Percentiles rank a stretch among this genome's conserved stretches.
These are phyloP conservation scores for Xylaria sp. DNA, from an alignment of 2,329 filamentous ascomycete genomes.

Conservation along the genomic window DNA sequence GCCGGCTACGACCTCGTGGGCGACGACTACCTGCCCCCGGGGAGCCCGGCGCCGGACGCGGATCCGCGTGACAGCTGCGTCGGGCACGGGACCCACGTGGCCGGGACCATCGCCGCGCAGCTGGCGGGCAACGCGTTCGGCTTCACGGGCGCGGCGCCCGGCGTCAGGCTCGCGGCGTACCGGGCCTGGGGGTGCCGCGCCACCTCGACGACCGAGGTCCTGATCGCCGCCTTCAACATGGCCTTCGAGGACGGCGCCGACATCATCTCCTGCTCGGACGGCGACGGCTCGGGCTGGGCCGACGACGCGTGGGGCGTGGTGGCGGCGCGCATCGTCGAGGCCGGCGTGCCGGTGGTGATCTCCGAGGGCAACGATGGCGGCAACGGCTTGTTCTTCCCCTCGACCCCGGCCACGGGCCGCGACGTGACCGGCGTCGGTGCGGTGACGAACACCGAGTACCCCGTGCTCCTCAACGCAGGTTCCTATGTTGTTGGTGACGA, in stretches of 20 bases:
- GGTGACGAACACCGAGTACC: neutral
- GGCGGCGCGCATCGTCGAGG: conserved; percentile 9
- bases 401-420: neutral
- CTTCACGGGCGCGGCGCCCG: conserved; percentile 45
- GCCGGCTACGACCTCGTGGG: conserved; percentile 4
- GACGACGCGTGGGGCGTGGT: conserved; percentile 9
- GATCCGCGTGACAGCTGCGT: neutral
- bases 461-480: neutral
- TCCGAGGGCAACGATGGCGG: conserved; percentile 14
- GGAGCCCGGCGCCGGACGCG: neutral
- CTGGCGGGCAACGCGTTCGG: conserved; percentile 36
- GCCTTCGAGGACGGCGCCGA: conserved; percentile 43
- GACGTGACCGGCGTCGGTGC: neutral
- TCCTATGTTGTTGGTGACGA: neutral
- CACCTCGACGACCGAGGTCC: conserved; percentile 38
- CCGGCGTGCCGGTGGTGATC: conserved; percentile 13
- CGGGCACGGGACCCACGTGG: conserved; percentile 3
- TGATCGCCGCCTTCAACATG: conserved; percentile 43
- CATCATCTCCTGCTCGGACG: conserved; percentile 13
- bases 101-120: neutral
- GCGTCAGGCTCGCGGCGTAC: conserved; percentile 44
- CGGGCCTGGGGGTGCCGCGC: conserved; percentile 42
- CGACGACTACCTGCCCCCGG: neutral
- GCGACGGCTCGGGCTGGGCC: conserved; percentile 6
- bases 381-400: neutral